Evolutionary conservation across 345 rosid genomes (phyloP), one percentile per base, ranked within the genome.

Genomic region (Stellera chamaejasme): DNA sequence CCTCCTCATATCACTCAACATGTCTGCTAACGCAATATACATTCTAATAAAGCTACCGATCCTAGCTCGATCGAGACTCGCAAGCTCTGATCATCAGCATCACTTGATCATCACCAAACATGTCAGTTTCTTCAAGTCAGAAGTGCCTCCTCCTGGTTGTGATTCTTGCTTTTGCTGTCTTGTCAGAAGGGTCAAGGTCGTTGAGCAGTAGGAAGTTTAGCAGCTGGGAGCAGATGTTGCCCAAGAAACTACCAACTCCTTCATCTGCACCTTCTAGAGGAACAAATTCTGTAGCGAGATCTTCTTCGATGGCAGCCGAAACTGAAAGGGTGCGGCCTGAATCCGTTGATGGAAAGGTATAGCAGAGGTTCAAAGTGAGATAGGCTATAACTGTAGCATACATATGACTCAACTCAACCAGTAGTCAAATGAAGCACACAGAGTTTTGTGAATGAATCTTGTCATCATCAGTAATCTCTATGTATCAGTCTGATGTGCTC

Each of bases 251-350:
- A 13, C 95, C 93, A 0, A 11, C 77, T 50, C 87, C 87, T 61
- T 70, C 79, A 42, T 92, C 98, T 23, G 62, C 96, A 65, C 98
- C 98, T 44, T 92, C 98, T 2, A 85, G 72, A 67, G 95, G 96
- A 50, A 92, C 98, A 48, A 86, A 92, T 63, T 79, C 85, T 10
- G 52, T 84, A 39, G 58, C 69, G 39, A 71, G 61, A 54, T 83
- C 85, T 0, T 69, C 79, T 57, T 68, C 84, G 2, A 53, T 73
- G 10, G 62, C 74, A 16, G 45, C 66, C 16, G 71, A 66, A 63
- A 48, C 69, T 0, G 68, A 75, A 64, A 67, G 56, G 45, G 53
- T 10, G n/a, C 77, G 23, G 28, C 73, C 78, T 66, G 23, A 19
- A 19, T 72, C 87, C 0, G 70, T 75, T 1, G 76, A 75, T 42